Evolutionary conservation across 2,329 filamentous ascomycete species (phyloP).

Genomic region (Paramyrothecium roridum): DNA sequence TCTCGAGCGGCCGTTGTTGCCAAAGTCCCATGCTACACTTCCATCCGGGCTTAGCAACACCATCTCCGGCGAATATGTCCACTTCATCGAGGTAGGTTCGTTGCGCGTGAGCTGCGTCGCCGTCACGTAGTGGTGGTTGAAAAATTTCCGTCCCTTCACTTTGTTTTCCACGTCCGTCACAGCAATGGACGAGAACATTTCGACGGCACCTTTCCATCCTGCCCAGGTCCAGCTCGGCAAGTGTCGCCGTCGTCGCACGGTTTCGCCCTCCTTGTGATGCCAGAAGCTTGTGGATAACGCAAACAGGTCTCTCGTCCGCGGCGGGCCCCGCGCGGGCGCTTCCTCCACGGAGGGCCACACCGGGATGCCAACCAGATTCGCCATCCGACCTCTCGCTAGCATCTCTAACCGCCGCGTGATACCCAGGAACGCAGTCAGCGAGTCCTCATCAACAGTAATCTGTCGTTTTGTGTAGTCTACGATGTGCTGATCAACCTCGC

Average conservation of each 20-base stretch:
- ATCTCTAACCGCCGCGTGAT: conserved; percentile 26
- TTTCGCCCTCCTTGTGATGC: conserved; percentile 25
- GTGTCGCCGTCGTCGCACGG: conserved; percentile 21
- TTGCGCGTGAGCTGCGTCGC: conserved; percentile 30
- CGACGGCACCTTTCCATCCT: conserved; percentile 30
- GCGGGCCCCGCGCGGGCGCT: conserved; percentile 12
- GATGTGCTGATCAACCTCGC: conserved; percentile 28
- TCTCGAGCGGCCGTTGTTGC: conserved; percentile 10
- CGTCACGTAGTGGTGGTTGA: conserved; percentile 31
- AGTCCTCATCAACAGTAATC: conserved; percentile 27
- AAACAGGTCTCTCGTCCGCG: conserved; percentile 27
- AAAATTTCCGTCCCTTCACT: conserved; percentile 22
- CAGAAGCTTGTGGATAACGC: conserved; percentile 31
- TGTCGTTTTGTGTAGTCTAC: conserved; percentile 24
- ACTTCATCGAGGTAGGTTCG: conserved; percentile 23
- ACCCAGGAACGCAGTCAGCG: conserved; percentile 27
- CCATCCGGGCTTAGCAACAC: conserved; percentile 23
- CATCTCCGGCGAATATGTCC: conserved; percentile 31
- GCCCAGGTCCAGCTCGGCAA: conserved; percentile 35
- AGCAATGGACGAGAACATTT: conserved; percentile 27
- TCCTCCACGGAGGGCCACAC: conserved; percentile 21
- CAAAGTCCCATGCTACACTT: conserved; percentile 27
- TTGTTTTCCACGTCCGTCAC: conserved; percentile 26
- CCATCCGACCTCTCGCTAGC: conserved; percentile 23
- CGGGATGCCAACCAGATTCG: conserved; percentile 26